Base-by-base conservation (phyloP, 2,329 filamentous ascomycete species). In the Neonectria magnoliae region DNA sequence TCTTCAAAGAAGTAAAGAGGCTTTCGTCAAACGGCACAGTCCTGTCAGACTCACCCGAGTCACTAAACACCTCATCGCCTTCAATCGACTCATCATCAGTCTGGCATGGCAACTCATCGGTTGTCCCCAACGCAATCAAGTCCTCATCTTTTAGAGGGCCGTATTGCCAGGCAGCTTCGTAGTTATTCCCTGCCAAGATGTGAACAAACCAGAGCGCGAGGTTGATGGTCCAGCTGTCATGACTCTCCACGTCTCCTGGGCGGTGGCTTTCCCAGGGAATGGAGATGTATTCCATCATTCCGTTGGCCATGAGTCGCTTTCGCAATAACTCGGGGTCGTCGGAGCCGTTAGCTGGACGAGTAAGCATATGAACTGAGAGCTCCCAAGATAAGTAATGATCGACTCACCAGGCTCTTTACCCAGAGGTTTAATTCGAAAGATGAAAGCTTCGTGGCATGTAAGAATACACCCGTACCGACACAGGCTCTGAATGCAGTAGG, bases 401-500 rank as follows among this genome's bases (percentile, higher is more conserved):
- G 5, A 36, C 33, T 36, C 33, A 36, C 33, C 33, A n/a, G 57
- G 38, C 13, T 51, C 31, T 1, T 52, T 25, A 6, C 27, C 33
- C 11, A 50, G 50, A 1, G 62, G 57, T 22, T 42, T 31, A 4
- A 65, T 31, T 8, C 62, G 62, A 18, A 65, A 65, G 16, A 68
- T 65, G 38, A 68, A 68, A 1, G 67, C 67, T 56, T 68, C 67
- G 4, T 67, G 16, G 48, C 58, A 63, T 27, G 67, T 65, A 14
- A 67, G 22, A 51, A 68, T 67, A 29, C 67, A 68, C 11, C 67
- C 67, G 50, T 68, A 68, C 16, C 67, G 67, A 16, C 67, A 68
- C 51, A 67, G 59, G 25, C 64, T 13, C 42, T 63, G 42, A 10
- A 68, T 57, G 44, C 64, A 68, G 52, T 68, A 68, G 22, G 61